These are phyloP conservation scores for Alternaria conjuncta DNA, from an alignment of 2,329 filamentous ascomycete genomes.

Conservation along the genomic window DNA sequence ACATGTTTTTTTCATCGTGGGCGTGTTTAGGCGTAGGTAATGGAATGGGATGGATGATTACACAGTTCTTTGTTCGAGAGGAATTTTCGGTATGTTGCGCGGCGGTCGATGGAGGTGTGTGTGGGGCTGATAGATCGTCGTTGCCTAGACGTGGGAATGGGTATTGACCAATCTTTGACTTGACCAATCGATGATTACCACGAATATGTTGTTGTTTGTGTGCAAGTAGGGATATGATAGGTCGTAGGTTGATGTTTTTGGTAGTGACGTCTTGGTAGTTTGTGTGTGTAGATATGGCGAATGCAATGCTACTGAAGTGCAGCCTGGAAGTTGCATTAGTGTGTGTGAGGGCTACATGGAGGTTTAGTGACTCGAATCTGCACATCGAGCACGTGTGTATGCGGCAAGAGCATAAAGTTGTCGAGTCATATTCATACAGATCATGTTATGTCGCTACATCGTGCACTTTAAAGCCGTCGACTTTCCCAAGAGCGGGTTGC, in stretches of 20 bases:
- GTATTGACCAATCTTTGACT: neutral
- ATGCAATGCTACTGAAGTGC: neutral
- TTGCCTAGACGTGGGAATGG: neutral
- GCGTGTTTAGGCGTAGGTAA: neutral
- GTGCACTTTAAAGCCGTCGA: conserved; percentile 93
- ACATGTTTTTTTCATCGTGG: neutral
- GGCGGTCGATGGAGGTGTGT: too few relatives aligned
- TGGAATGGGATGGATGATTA: neutral
- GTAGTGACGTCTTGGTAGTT: neutral
- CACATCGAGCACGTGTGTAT: neutral
- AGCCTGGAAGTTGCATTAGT: neutral
- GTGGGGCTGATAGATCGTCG: neutral
- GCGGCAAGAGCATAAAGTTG: neutral
- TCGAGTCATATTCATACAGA: neutral
- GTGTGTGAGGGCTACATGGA: neutral
- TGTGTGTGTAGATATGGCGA: neutral
- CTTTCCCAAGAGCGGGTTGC: conserved; percentile 86
- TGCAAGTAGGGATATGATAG: neutral
- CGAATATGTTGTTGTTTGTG: neutral
- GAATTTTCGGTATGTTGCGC: too few relatives aligned
- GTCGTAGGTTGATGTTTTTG: neutral
- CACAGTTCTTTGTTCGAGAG: neutral
- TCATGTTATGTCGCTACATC: neutral
- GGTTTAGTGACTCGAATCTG: neutral
- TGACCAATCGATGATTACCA: neutral